A percentile compares a stretch with the other conserved stretches of the same genome.
Conservation (phyloP, 352 stramenopile genomes). For the Phytopythium montanum region DNA sequence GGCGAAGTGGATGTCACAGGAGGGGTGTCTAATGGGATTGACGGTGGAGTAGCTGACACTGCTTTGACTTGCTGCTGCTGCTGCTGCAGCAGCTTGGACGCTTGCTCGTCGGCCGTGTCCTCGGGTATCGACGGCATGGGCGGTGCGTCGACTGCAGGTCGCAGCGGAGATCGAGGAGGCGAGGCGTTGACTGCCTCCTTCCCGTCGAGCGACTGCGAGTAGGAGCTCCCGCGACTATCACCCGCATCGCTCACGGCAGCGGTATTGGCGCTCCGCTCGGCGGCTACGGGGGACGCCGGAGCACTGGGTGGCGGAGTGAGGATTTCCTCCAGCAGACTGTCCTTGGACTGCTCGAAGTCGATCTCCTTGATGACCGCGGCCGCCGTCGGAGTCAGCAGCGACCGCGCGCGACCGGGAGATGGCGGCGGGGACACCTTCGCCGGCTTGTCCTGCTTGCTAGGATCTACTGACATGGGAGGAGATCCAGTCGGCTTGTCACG, state of each 20-base stretch:
- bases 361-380: slow-evolving; percentile 39
- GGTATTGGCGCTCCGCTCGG: not conserved
- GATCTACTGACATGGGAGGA: not conserved
- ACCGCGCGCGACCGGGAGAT: slow-evolving; percentile 28
- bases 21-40: not conserved
- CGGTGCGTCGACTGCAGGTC: not conserved
- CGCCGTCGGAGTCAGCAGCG: slow-evolving; percentile 37
- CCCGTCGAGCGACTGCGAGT: slow-evolving; percentile 30
- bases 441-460: not conserved
- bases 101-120: not conserved
- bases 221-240: not conserved
- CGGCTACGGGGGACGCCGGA: slow-evolving; percentile 12
- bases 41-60: no score
- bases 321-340: slow-evolving; percentile 62
- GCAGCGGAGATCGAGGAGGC: slow-evolving; percentile 8
- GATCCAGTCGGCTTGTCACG: slow-evolving; percentile 2
- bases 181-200: slow-evolving; percentile 12
- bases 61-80: not conserved
- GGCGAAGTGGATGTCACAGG: not conserved
- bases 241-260: not conserved
- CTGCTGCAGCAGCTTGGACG: not conserved
- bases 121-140: not conserved
- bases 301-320: slow-evolving; percentile 20
- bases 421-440: slow-evolving; percentile 8
- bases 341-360: slow-evolving; percentile 70